These are phyloP conservation scores for Lactarius tabidus DNA, from an alignment of 768 basidiomycete genomes.

Conservation along the genomic window DNA sequence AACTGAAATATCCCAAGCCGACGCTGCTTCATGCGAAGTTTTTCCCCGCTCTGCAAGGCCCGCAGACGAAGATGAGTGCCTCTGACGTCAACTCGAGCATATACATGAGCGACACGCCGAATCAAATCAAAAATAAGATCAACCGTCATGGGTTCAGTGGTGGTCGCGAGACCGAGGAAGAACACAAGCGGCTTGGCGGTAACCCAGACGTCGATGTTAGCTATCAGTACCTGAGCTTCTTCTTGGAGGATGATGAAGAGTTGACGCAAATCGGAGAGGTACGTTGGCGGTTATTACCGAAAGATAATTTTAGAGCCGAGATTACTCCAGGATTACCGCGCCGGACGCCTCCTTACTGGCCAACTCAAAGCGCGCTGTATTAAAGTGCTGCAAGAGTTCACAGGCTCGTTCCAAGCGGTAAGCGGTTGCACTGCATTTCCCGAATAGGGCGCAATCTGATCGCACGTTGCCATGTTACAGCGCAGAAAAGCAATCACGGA, in stretches of 20 bases:
- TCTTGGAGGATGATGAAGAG: slow-evolving; percentile 93
- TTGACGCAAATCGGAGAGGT: slow-evolving; percentile 74
- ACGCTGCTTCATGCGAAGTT: slow-evolving; percentile 91
- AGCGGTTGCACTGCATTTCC: slow-evolving; percentile 21
- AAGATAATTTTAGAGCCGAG: background rate
- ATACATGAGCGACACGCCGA: slow-evolving; percentile 90
- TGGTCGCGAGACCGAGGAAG: slow-evolving; percentile 92
- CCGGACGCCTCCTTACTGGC: slow-evolving; percentile 82
- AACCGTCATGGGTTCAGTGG: slow-evolving; percentile 96
- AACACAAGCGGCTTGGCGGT: slow-evolving; percentile 83
- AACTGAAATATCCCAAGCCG: slow-evolving; percentile 95
- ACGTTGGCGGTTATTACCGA: slow-evolving; percentile 25
- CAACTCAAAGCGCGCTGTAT: slow-evolving; percentile 91
- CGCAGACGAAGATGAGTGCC: slow-evolving; percentile 99
- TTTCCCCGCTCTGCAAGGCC: slow-evolving; percentile 96
- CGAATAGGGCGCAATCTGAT: slow-evolving; percentile 9
- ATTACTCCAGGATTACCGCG: slow-evolving; percentile 75
- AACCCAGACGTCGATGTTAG: slow-evolving; percentile 93
- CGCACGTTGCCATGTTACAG: slow-evolving; percentile 38
- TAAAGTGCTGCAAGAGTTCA: slow-evolving; percentile 72
- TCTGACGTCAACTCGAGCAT: slow-evolving; percentile 90
- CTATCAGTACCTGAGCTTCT: slow-evolving; percentile 94
- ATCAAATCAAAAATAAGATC: slow-evolving; percentile 97
- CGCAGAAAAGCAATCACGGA: slow-evolving; percentile 78
- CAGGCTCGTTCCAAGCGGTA: slow-evolving; percentile 82